Evolutionary conservation across 2,329 filamentous ascomycete species (phyloP).

Genomic region (Drechslerella stenobrocha): DNA sequence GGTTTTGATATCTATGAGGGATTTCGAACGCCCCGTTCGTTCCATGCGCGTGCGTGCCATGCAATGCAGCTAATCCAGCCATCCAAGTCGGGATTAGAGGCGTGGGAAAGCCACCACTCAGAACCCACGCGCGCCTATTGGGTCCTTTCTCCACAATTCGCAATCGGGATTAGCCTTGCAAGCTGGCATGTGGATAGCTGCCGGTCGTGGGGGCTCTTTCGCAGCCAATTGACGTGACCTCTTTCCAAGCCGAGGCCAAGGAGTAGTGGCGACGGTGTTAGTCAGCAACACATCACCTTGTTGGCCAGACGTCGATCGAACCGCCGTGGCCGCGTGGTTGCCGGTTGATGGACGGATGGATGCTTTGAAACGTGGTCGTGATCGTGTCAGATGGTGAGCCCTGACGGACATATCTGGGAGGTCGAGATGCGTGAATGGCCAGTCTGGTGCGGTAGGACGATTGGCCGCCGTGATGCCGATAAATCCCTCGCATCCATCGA

Average conservation of each 20-base stretch:
- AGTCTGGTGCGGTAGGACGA: not conserved
- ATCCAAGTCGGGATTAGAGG: constrained; percentile 7
- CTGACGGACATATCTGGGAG: not conserved
- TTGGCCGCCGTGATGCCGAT: not conserved
- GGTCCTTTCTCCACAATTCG: constrained; percentile 46
- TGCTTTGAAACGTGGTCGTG: too few species aligned
- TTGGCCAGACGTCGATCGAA: constrained; percentile 15
- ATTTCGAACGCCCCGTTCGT: too few species aligned
- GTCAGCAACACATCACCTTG: constrained; percentile 41
- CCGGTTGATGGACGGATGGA: too few species aligned
- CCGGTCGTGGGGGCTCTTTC: constrained; percentile 23
- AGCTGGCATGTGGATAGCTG: constrained; percentile 23
- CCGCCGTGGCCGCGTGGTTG: too few species aligned
- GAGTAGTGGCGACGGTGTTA: constrained; percentile 14
- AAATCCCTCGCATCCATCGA: constrained; percentile 1
- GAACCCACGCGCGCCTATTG: constrained; percentile 26
- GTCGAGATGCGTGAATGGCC: not conserved
- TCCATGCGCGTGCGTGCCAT: constrained; percentile 9
- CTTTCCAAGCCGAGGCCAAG: constrained; percentile 9
- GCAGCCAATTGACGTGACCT: too few species aligned
- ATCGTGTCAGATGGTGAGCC: not conserved
- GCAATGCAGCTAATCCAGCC: constrained; percentile 14
- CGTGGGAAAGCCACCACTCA: constrained; percentile 27
- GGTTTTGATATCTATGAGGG: constrained; percentile 40
- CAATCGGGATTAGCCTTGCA: constrained; percentile 46